Base-by-base conservation (phyloP, 352 stramenopile species). In the Globisporangium paroecandrum region DNA sequence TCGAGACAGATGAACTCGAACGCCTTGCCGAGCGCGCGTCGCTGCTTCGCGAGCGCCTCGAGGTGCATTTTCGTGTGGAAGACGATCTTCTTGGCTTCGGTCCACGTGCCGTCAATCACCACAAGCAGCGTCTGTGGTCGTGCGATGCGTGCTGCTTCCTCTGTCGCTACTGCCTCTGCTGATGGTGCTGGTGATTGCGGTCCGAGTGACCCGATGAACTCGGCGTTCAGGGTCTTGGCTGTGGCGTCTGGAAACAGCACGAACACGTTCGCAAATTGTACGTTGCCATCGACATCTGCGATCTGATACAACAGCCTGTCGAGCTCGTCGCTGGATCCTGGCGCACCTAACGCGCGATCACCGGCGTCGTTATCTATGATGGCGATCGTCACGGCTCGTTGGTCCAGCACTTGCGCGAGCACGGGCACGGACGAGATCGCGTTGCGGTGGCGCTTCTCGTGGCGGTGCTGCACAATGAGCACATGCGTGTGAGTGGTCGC, bases 31-130 rank as follows among this genome's bases (percentile, higher is more conserved):
- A 74, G 34, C 2, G 47, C 32, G 5, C 69, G 69, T 62, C 71
- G 79, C 18, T 69, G 49, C 15, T 32, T 34, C 6, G 77, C 76
- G 29, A 85, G 65, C 13, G 63, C 47, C n/a, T 76, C 65, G 69
- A 82, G 86, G 41, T 80, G 75, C n/a, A 8, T 20, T 12, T 71
- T 66, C 61, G 81, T 88, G 54, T 78, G 69, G 66, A 81, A 76
- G 38, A 87, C 76, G 36, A 94, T 86, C 68, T 90, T 88, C 77
- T 93, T 94, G 65, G 86, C 86, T 59, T 94, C 81, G 15, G 79
- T 88, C 86, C 86, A 94, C 57, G 86, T 94, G 56, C 86, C 86
- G 47, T 94, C 86, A 25, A 94, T 73, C 60, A 83, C 86, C 0
- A 94, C 68, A 1, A 94, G 75, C 68, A 90, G 71, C 55, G 41